phyloP scores from a whole-genome alignment of 805 yeast species.

The Blastobotrys attinorum region DNA sequence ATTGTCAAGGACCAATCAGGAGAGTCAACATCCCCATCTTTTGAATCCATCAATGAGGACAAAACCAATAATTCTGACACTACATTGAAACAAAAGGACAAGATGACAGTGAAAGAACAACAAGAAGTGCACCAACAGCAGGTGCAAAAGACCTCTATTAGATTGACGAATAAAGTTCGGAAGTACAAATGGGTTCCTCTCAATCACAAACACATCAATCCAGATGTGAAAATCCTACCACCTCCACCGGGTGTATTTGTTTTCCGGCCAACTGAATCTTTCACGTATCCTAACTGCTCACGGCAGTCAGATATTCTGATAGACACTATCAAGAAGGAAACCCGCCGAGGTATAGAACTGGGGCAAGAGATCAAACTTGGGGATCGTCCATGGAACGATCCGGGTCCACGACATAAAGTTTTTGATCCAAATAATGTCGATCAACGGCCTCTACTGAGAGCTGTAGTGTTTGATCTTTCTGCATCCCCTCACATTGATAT shows the following conservation, averaged over 20 bases:
- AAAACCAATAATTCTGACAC: not conserved
- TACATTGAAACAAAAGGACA: constrained; percentile 1
- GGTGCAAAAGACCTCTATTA: not conserved
- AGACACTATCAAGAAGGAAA: constrained; percentile 54
- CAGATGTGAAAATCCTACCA: constrained; percentile 49
- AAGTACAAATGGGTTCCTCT: constrained; percentile 30
- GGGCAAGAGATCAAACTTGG: constrained; percentile 31
- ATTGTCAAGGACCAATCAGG: constrained; percentile 21
- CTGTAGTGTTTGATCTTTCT: constrained; percentile 76
- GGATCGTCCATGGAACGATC: constrained; percentile 87
- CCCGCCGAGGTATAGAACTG: constrained; percentile 49
- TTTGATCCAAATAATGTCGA: constrained; percentile 31
- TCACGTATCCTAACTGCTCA: constrained; percentile 75
- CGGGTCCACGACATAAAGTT: constrained; percentile 45
- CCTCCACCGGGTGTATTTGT: constrained; percentile 92
- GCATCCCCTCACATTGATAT: constrained; percentile 69
- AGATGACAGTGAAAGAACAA: not conserved
- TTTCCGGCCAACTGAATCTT: constrained; percentile 72
- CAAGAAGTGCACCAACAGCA: not conserved
- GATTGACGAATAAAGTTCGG: not conserved
- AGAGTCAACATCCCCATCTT: not conserved
- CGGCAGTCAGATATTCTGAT: constrained; percentile 60
- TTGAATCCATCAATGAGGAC: constrained; percentile 5
- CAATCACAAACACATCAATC: constrained; percentile 42
- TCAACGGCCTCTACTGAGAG: constrained; percentile 56